Conservation (phyloP, 805 yeast species). For the Priceomyces carsonii region DNA sequence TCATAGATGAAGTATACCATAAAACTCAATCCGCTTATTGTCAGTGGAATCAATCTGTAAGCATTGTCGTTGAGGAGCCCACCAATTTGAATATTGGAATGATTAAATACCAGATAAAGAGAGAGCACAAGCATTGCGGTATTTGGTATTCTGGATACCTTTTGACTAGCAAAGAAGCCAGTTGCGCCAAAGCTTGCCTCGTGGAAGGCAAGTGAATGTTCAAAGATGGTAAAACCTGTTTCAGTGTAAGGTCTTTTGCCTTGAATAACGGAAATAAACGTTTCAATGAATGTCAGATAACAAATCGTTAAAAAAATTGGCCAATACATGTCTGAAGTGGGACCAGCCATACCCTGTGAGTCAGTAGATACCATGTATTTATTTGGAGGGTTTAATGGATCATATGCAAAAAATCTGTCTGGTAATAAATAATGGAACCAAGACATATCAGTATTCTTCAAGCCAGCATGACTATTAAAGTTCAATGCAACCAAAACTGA, state of each 20-base stretch:
- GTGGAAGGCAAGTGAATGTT: constrained; percentile 74
- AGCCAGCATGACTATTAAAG: constrained; percentile 18
- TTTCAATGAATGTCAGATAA: constrained; percentile 62
- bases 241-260: constrained; percentile 60
- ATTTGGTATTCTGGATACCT: constrained; percentile 42
- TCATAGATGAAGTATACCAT: constrained; percentile 43
- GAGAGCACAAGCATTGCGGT: constrained; percentile 53
- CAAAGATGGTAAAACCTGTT: constrained; percentile 71
- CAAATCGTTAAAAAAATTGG: constrained; percentile 59
- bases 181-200: constrained; percentile 52
- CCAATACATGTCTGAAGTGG: constrained; percentile 57
- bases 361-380: constrained; percentile 31
- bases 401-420: constrained; percentile 23
- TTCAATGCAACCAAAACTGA: constrained; percentile 34
- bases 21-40: constrained; percentile 56
- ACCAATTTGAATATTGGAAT: constrained; percentile 61
- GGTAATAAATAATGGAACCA: constrained; percentile 16
- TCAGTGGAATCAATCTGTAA: constrained; percentile 64
- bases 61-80: constrained; percentile 53
- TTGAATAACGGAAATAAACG: constrained; percentile 58
- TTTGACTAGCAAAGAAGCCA: constrained; percentile 22
- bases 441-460: constrained; percentile 5
- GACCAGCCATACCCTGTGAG: constrained; percentile 40
- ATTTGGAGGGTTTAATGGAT: constrained; percentile 17
- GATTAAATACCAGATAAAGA: constrained; percentile 58